Evolutionary conservation across 768 basidiomycete species (phyloP).

Genomic region (Astraeus odoratus): DNA sequence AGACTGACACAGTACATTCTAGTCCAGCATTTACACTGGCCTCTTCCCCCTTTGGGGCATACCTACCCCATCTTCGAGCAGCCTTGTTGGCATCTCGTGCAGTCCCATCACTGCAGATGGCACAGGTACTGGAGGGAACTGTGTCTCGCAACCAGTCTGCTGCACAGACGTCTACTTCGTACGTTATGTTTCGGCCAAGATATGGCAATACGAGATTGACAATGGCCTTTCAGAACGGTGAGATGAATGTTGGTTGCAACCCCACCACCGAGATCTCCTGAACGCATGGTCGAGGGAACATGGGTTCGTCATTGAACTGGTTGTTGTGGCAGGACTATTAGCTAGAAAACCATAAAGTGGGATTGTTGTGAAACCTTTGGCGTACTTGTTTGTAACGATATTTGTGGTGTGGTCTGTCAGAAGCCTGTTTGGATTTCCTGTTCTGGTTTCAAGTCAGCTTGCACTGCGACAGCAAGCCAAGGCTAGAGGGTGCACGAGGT

Average conservation of each 20-base stretch:
- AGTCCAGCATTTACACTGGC: background rate
- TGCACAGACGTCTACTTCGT: background rate
- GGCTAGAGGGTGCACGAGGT: too few species aligned
- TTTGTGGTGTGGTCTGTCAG: too few species aligned
- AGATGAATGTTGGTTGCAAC: background rate
- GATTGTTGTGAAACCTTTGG: too few species aligned
- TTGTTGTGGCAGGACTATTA: too few species aligned
- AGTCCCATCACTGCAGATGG: conserved; percentile 15
- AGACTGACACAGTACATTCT: background rate
- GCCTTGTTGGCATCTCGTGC: background rate
- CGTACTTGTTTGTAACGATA: too few species aligned
- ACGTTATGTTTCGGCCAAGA: background rate
- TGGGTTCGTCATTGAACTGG: background rate
- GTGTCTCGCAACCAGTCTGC: conserved; percentile 2
- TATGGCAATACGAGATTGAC: background rate
- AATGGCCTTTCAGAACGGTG: background rate
- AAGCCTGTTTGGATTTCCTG: too few species aligned
- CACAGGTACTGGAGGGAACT: conserved; percentile 8
- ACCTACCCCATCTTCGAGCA: background rate
- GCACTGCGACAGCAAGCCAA: too few species aligned
- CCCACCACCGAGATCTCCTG: background rate
- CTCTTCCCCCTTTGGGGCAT: background rate
- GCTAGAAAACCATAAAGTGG: too few species aligned
- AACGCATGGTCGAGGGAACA: background rate
- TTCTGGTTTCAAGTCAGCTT: too few species aligned